Conservation (phyloP, 306 rosid genomes). For the Vachellia pachyceras region DNA sequence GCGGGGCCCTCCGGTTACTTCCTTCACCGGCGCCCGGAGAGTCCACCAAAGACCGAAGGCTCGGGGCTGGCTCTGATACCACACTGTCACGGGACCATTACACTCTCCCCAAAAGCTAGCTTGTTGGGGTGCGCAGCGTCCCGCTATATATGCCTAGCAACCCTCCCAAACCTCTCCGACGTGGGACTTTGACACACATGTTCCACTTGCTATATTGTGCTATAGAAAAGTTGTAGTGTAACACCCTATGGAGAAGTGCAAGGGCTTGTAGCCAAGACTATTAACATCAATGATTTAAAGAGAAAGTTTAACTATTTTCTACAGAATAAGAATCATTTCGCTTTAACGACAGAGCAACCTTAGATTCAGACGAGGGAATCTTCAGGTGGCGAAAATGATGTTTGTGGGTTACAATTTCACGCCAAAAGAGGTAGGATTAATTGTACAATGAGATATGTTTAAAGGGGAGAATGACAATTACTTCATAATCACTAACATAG, state of each 20-base stretch:
- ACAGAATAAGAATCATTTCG: conserved; percentile 9
- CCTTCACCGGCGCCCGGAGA: too few species aligned
- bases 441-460: conserved; percentile 12
- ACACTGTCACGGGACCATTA: too few species aligned
- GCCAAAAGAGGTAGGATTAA: conserved; percentile 19
- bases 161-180: too few species aligned
- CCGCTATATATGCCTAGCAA: too few species aligned
- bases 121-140: too few species aligned
- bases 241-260: not conserved
- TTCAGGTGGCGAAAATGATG: conserved; percentile 23
- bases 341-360: not conserved
- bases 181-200: too few species aligned
- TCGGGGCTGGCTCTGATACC: too few species aligned
- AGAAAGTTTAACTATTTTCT: conserved; percentile 11
- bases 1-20: too few species aligned
- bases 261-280: not conserved
- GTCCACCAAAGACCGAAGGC: too few species aligned
- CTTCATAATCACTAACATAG: conserved; percentile 29
- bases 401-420: not conserved
- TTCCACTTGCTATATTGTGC: not conserved
- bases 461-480: conserved; percentile 25
- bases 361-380: conserved; percentile 19
- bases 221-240: not conserved
- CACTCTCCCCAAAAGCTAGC: too few species aligned
- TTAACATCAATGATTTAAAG: not conserved